phyloP scores from a whole-genome alignment of 73 alveolate species.

The Paramecium tetraurelia region DNA sequence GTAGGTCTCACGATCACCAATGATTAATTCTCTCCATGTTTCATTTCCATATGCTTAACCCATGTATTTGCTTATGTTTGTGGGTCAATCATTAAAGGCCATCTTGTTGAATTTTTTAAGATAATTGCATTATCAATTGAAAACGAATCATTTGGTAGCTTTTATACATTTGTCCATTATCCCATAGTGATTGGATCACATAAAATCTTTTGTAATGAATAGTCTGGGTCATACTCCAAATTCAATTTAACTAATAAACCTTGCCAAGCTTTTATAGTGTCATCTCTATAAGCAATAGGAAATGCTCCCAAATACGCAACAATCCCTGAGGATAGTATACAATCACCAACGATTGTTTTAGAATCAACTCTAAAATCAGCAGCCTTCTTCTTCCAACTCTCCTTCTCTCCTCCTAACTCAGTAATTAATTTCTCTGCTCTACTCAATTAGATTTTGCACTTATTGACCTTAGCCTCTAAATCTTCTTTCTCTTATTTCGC shows the following conservation, averaged over 20 bases:
- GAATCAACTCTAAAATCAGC: conserved; percentile 74
- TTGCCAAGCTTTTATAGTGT: conserved; percentile 92
- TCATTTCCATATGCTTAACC: conserved; percentile 80
- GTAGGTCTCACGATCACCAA: conserved; percentile 78
- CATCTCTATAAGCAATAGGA: conserved; percentile 93
- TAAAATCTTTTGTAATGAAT: conserved; percentile 81
- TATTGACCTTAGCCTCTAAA: conserved; percentile 92
- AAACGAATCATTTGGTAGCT: conserved; percentile 94
- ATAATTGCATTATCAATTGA: conserved; percentile 98
- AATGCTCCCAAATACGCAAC: conserved; percentile 99
- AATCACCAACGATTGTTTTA: conserved; percentile 96
- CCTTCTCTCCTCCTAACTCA: conserved; percentile 98
- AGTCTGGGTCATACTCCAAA: conserved; percentile 67
- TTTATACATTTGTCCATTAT: conserved; percentile 89
- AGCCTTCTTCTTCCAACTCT: conserved; percentile 89
- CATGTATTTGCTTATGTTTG: conserved; percentile 96
- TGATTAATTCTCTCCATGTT: conserved; percentile 58
- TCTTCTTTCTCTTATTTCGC: conserved; percentile 94
- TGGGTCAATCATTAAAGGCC: conserved; percentile 99
- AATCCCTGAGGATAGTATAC: conserved; percentile 96
- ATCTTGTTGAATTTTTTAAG: conserved; percentile 95
- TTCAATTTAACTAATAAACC: conserved; percentile 64
- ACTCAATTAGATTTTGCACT: conserved; percentile 92
- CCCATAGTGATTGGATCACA: conserved; percentile 98
- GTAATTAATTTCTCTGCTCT: conserved; percentile 97